A percentile compares a stretch with the other conserved stretches of the same genome.
Conservation (phyloP, 768 basidiomycete species). For the Lentinula detonsa region DNA sequence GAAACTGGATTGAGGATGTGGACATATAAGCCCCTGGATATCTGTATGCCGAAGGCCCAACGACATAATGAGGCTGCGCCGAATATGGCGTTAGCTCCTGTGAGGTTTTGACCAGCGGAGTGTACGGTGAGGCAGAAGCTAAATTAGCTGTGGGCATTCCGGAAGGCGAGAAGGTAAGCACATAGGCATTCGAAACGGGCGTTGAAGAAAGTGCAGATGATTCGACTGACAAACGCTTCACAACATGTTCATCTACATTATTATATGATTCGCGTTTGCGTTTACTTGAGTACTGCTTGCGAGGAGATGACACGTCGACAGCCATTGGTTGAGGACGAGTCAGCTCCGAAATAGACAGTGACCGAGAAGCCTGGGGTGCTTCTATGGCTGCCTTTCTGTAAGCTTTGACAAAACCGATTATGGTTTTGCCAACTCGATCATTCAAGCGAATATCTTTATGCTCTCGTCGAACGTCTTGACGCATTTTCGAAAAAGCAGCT, state of each 20-base stretch:
- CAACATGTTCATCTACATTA: neutral
- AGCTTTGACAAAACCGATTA: conserved; percentile 24
- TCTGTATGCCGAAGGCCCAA: neutral
- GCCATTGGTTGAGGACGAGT: neutral
- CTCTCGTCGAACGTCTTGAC: conserved; percentile 27
- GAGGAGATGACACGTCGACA: neutral
- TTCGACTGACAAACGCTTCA: neutral
- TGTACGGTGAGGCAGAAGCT: too few species aligned
- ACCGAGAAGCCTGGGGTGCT: neutral
- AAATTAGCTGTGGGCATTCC: too few species aligned
- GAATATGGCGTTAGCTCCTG: neutral
- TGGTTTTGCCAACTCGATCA: conserved; percentile 23
- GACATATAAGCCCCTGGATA: neutral
- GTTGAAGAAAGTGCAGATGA: neutral
- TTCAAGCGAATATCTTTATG: conserved; percentile 37
- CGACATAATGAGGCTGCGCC: neutral
- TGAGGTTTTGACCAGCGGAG: too few species aligned
- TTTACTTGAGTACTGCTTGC: neutral
- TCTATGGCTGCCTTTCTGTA: conserved; percentile 2
- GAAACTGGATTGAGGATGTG: neutral
- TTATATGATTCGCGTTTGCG: neutral
- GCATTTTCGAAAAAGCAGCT: conserved; percentile 16
- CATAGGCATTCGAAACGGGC: neutral
- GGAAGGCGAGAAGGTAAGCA: too few species aligned
- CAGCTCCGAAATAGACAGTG: neutral